These are phyloP conservation scores for Colletotrichum sp. DNA, from an alignment of 2,329 filamentous ascomycete species.

Conservation along the genomic window DNA sequence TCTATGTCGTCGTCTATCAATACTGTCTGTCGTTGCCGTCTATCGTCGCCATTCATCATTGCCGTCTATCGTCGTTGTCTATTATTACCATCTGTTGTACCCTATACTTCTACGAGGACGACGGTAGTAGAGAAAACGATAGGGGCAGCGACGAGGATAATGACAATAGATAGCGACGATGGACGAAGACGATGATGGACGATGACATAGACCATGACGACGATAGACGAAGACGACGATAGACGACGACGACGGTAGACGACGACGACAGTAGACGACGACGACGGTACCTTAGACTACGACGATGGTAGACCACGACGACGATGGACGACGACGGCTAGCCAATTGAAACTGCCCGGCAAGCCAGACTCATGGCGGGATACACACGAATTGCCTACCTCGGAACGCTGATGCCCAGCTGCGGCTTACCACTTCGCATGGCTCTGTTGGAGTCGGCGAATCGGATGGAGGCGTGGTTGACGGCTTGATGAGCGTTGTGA, in stretches of 20 bases:
- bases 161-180: neutral
- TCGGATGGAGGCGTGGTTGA: neutral
- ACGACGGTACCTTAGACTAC: neutral
- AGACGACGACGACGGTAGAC: neutral
- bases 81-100: too few relatives aligned
- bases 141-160: neutral
- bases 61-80: too few relatives aligned
- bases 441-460: neutral
- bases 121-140: neutral
- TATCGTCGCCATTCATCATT: too few relatives aligned
- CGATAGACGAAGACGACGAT: neutral
- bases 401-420: neutral
- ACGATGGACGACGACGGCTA: too few relatives aligned
- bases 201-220: too few relatives aligned
- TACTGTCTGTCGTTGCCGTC: too few relatives aligned
- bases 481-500: neutral
- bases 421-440: neutral
- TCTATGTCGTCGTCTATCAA: too few relatives aligned
- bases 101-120: neutral
- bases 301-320: neutral
- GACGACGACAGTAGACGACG: neutral
- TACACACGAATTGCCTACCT: neutral
- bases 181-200: neutral
- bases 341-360: neutral
- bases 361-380: neutral